phyloP scores from a whole-genome alignment of 2,329 filamentous ascomycete genomes.

The Ophiostoma sp. region DNA sequence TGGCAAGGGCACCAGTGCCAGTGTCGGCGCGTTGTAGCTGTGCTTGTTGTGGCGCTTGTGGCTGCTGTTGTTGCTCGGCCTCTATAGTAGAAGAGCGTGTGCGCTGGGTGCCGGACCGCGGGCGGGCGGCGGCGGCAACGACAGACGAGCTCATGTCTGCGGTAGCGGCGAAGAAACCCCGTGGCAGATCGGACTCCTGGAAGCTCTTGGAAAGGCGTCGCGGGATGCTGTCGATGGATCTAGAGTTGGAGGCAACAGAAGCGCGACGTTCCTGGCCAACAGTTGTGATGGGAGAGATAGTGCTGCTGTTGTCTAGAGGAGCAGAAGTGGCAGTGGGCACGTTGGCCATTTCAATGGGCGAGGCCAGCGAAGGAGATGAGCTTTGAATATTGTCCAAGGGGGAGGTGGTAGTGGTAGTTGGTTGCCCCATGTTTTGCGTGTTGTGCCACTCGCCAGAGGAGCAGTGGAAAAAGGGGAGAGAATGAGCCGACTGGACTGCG shows the following conservation, averaged over 20 bases:
- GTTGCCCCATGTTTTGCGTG: slow-evolving; percentile 21
- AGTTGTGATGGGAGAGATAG: not conserved
- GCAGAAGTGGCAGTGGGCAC: not conserved
- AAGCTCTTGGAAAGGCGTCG: slow-evolving; percentile 34
- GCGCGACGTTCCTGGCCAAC: slow-evolving; percentile 24
- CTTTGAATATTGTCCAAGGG: slow-evolving; percentile 11
- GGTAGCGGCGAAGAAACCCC: slow-evolving; percentile 46
- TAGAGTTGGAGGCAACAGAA: slow-evolving; percentile 24
- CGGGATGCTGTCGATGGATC: slow-evolving; percentile 20
- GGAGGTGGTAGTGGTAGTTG: slow-evolving; percentile 19
- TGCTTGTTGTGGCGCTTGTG: not conserved
- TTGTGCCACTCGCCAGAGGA: slow-evolving; percentile 12
- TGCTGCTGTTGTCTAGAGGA: not conserved
- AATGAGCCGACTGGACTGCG: not conserved
- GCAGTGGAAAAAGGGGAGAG: slow-evolving; percentile 3
- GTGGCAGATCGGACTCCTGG: slow-evolving; percentile 43
- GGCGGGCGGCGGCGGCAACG: slow-evolving; percentile 21
- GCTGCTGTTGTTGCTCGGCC: slow-evolving; percentile 14
- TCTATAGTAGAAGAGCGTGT: slow-evolving; percentile 20
- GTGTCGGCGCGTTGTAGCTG: slow-evolving; percentile 7
- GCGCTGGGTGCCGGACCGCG: slow-evolving; percentile 21
- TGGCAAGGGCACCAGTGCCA: slow-evolving; percentile 15
- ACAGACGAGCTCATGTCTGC: slow-evolving; percentile 43
- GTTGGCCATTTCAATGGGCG: slow-evolving; percentile 17
- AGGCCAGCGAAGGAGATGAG: slow-evolving; percentile 13